A percentile compares a stretch with the other conserved stretches of the same genome.
phyloP scores from a whole-genome alignment of 2,329 filamentous ascomycete genomes.

The Aureobasidium sp. region DNA sequence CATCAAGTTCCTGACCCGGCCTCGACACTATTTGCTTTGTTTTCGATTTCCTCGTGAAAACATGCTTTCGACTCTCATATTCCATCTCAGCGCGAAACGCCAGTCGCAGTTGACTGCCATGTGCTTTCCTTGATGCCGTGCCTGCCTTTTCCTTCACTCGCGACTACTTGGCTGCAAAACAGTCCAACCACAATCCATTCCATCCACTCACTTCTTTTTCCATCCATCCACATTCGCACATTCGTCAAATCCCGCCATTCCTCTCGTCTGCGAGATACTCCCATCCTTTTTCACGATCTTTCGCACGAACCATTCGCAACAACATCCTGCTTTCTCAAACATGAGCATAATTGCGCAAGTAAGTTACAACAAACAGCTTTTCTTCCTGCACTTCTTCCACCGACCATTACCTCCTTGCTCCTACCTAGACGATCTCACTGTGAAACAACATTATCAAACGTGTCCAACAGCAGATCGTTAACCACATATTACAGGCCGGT shows the following conservation, averaged over 20 bases:
- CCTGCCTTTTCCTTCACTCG: slow-evolving; percentile 2
- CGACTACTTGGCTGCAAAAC: neutral
- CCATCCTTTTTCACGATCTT: neutral
- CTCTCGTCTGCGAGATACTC: neutral
- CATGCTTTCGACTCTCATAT: neutral
- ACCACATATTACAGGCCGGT: neutral
- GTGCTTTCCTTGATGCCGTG: neutral
- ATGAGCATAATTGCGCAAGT: slow-evolving; percentile 2
- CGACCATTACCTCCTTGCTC: too few species aligned
- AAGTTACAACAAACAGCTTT: neutral
- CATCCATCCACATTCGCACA: neutral
- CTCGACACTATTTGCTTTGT: slow-evolving; percentile 2
- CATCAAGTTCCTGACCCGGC: neutral
- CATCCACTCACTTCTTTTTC: neutral
- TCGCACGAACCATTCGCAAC: neutral
- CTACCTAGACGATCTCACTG: neutral
- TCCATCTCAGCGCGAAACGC: neutral
- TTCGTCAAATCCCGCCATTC: neutral
- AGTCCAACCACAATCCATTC: neutral
- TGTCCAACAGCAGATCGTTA: neutral
- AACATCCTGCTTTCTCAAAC: neutral
- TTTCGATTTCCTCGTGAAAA: neutral
- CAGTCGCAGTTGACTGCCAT: neutral
- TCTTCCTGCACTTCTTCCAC: neutral
- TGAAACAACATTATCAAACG: too few species aligned